Base-by-base conservation (phyloP, 192 early-diverging fungal species). In the Gaertneriomyces semiglobifer region DNA sequence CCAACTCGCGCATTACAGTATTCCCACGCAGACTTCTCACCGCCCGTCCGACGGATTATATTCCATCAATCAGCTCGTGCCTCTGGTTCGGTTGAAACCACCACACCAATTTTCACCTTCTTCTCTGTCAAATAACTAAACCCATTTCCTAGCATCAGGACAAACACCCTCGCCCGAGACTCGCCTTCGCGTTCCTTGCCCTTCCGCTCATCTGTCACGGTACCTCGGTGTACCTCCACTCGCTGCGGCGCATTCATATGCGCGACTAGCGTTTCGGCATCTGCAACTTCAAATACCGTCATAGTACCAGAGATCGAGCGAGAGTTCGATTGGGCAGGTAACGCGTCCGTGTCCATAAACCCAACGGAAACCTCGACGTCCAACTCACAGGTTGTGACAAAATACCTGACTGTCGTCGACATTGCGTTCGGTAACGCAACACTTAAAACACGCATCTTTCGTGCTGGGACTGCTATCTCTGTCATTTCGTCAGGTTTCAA, bases 91-190 rank as follows among this genome's bases (percentile, higher is more conserved):
- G 25, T 33, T 33, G 25, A 33, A 33, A 33, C 25, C 25, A 33
- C 25, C 25, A 33, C 25, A 33, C 25, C 25, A 33, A 33, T 33
- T 2, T 33, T 7, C n/a, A 72, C 70, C 58, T 40, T n/a, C 58
- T 72, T 72, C 14, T 11, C 68, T 39, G 64, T 72, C n/a, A 72
- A 41, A 19, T 59, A 62, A 9, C 68, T 72, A 41, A 50, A 72
- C 20, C 19, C 19, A 54, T 72, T 72, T 48, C 47, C 40, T 10
- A 72, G 64, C 57, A 9, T 39, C 44, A 72, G n/a, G 6, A 63
- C 53, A 18, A 72, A 10, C 14, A 44, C 20, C 42, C 19, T 58
- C 41, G 38, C 46, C 18, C n/a, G 16, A 0, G 46, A 19, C 25
- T 58, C 44, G 2, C 48, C 46, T 38, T 11, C 16, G 33, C 72